A percentile compares a stretch with the other conserved stretches of the same genome.
phyloP scores from a whole-genome alignment of 805 yeast genomes.

The Metschnikowia santaceciliae region DNA sequence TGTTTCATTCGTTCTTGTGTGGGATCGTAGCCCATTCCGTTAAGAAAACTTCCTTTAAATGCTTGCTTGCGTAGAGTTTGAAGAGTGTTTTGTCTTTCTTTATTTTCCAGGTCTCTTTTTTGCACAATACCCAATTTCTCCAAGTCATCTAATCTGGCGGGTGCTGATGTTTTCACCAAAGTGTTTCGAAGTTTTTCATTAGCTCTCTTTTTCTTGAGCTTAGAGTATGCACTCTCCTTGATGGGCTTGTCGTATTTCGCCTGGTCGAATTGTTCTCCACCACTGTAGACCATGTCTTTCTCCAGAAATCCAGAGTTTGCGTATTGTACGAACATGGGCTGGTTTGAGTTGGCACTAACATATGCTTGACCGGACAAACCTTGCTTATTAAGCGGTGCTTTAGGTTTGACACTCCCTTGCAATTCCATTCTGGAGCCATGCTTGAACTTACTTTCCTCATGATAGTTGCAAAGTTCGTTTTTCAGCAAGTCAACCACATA shows the following conservation, averaged over 20 bases:
- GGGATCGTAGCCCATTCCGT: slow-evolving; percentile 52
- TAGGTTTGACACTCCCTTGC: slow-evolving; percentile 53
- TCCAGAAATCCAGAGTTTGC: slow-evolving; percentile 14
- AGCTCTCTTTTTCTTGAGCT: slow-evolving; percentile 17
- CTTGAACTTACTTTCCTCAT: slow-evolving; percentile 57
- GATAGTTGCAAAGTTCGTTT: slow-evolving; percentile 65
- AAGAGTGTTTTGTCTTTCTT: slow-evolving; percentile 10
- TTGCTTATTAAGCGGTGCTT: slow-evolving; percentile 50
- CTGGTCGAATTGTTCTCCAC: slow-evolving; percentile 19
- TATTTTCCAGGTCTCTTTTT: slow-evolving; percentile 17
- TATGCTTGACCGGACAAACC: slow-evolving; percentile 18
- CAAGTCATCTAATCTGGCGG: slow-evolving; percentile 11
- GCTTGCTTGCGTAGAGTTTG: slow-evolving; percentile 26
- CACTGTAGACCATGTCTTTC: slow-evolving; percentile 13
- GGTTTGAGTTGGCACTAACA: slow-evolving; percentile 20
- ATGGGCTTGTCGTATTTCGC: slow-evolving; percentile 18
- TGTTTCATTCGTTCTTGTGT: slow-evolving; percentile 20
- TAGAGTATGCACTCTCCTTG: slow-evolving; percentile 13
- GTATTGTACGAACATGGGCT: slow-evolving; percentile 19
- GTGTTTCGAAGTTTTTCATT: slow-evolving; percentile 15
- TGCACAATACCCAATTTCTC: slow-evolving; percentile 18
- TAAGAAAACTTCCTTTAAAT: slow-evolving; percentile 36
- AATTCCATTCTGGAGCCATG: slow-evolving; percentile 66
- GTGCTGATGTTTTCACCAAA: slow-evolving; percentile 12
- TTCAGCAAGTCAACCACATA: slow-evolving; percentile 54